phyloP scores from a whole-genome alignment of 257 asterid species.

The Solanum etuberosum region DNA sequence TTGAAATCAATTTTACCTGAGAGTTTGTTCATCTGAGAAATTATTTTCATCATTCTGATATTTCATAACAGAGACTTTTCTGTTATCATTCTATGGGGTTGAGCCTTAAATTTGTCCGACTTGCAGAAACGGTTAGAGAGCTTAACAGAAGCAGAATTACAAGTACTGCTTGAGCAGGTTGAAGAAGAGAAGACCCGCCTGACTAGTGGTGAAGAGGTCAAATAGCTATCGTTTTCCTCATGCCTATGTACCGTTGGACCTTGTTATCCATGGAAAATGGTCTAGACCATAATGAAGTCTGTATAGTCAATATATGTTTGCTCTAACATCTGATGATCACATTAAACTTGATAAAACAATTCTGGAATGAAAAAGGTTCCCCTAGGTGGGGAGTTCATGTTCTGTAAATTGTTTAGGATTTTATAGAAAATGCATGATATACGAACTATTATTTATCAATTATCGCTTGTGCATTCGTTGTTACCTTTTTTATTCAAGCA shows the following conservation, averaged over 20 bases:
- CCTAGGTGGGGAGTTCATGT: neutral
- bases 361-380: neutral
- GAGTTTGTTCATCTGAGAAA: neutral
- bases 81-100: neutral
- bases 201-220: constrained; percentile 38
- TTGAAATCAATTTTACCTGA: neutral
- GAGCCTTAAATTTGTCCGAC: neutral
- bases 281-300: neutral
- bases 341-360: neutral
- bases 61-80: neutral
- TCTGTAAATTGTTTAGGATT: neutral
- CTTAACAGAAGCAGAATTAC: constrained; percentile 80
- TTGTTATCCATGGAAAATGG: neutral
- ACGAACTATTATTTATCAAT: neutral
- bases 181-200: constrained; percentile 79
- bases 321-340: neutral
- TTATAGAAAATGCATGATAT: neutral
- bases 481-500: neutral
- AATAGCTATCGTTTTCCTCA: constrained; percentile 2
- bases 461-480: neutral
- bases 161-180: constrained; percentile 70
- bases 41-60: neutral
- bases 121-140: constrained; percentile 87
- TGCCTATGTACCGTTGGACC: neutral
- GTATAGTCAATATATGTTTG: neutral